These are phyloP conservation scores for Fusarium ramigenum DNA, from an alignment of 2,329 filamentous ascomycete genomes.

Conservation along the genomic window DNA sequence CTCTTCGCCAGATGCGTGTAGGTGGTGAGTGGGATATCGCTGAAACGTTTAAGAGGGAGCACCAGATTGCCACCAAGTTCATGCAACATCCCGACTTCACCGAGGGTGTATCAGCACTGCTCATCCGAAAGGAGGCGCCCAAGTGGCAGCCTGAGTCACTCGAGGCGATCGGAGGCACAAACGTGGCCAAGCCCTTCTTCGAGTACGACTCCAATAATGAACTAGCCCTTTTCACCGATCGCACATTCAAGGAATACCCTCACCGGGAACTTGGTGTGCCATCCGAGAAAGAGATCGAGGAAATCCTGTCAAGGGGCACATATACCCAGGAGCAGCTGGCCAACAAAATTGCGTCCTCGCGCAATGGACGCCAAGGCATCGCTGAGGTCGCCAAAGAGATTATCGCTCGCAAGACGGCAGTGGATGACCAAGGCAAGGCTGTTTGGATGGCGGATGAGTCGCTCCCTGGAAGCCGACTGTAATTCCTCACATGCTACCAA, in stretches of 20 bases:
- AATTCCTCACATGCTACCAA: conserved; percentile 24
- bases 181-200: conserved; percentile 76
- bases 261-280: conserved; percentile 77
- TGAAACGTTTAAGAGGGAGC: conserved; percentile 86
- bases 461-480: conserved; percentile 47
- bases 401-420: conserved; percentile 67
- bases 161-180: conserved; percentile 67
- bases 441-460: conserved; percentile 49
- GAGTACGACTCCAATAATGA: conserved; percentile 53
- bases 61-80: conserved; percentile 85
- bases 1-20: conserved; percentile 82
- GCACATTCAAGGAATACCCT: conserved; percentile 78
- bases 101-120: conserved; percentile 85
- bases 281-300: conserved; percentile 69
- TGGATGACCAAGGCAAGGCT: conserved; percentile 55
- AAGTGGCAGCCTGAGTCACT: conserved; percentile 81
- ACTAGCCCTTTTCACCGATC: conserved; percentile 69
- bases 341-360: conserved; percentile 67
- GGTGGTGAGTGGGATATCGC: conserved; percentile 81
- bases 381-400: conserved; percentile 75
- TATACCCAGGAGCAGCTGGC: conserved; percentile 67
- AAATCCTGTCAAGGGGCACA: conserved; percentile 52
- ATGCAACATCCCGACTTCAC: conserved; percentile 93
- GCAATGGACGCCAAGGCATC: conserved; percentile 74
- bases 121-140: conserved; percentile 76